These are phyloP conservation scores for Proliferodiscus dingleyae DNA, from an alignment of 2,329 filamentous ascomycete genomes.

Conservation along the genomic window DNA sequence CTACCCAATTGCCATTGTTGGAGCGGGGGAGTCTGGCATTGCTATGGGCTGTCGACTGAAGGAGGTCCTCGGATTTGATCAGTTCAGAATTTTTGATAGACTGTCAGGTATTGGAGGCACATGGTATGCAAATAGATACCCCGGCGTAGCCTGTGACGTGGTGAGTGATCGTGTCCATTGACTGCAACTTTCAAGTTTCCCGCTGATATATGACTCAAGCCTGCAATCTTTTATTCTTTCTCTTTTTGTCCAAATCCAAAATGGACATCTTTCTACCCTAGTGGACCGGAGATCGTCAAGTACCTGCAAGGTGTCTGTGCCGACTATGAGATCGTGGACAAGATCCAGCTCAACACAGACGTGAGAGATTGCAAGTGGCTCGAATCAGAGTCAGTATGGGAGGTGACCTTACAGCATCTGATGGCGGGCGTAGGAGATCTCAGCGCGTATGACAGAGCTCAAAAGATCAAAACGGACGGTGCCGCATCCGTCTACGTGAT, in stretches of 20 bases:
- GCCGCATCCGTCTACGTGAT: conserved; percentile 42
- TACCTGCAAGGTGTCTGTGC: conserved; percentile 51
- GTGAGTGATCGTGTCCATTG: conserved; percentile 29
- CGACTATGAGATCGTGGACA: conserved; percentile 50
- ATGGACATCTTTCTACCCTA: conserved; percentile 54
- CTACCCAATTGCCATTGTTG: conserved; percentile 46
- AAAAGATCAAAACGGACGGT: conserved; percentile 40
- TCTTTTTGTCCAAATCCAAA: conserved; percentile 56
- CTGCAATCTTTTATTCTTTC: conserved; percentile 53
- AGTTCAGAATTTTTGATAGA: conserved; percentile 54
- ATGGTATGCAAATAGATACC: conserved; percentile 58
- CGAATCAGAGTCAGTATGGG: conserved; percentile 49
- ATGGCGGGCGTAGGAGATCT: conserved; percentile 50
- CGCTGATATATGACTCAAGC: conserved; percentile 35
- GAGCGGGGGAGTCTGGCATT: conserved; percentile 55
- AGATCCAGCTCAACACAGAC: conserved; percentile 54
- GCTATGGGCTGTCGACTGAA: conserved; percentile 54
- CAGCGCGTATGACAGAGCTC: conserved; percentile 40
- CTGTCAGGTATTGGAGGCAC: conserved; percentile 47
- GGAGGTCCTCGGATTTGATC: conserved; percentile 47
- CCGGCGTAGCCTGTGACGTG: conserved; percentile 47
- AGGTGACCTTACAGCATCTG: conserved; percentile 46
- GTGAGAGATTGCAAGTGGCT: conserved; percentile 49
- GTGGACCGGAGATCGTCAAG: conserved; percentile 53
- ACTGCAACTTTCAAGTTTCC: not conserved